These are phyloP conservation scores for Pythium phragmitis DNA, from an alignment of 352 stramenopile species.

Conservation along the genomic window DNA sequence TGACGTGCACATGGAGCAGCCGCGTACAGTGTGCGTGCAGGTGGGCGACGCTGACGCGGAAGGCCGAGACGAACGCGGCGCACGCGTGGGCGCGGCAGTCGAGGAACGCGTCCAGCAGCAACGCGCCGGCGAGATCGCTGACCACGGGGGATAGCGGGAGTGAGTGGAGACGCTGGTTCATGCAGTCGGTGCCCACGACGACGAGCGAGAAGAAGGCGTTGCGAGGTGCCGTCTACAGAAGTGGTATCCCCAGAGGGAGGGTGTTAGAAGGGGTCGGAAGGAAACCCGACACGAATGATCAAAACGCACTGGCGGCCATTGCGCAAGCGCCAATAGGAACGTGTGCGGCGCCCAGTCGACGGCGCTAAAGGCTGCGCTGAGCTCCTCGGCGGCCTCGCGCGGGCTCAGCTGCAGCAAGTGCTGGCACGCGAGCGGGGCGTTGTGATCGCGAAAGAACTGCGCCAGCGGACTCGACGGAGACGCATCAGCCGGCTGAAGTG, in stretches of 20 bases:
- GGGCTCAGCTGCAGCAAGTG: slow-evolving; percentile 2
- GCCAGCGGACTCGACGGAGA: background rate
- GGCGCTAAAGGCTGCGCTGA: slow-evolving; percentile 7
- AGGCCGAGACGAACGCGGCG: slow-evolving; percentile 39
- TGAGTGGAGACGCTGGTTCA: slow-evolving; percentile 17
- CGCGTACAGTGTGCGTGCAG: slow-evolving; percentile 35
- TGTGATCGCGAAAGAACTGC: slow-evolving; percentile 22
- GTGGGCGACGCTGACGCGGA: slow-evolving; percentile 30
- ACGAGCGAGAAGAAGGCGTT: slow-evolving; percentile 23
- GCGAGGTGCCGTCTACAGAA: slow-evolving; percentile 9
- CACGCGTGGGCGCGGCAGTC: slow-evolving; percentile 25
- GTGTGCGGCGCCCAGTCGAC: slow-evolving; percentile 20
- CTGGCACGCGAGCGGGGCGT: slow-evolving; percentile 12
- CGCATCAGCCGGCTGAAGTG: background rate
- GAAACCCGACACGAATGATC: background rate
- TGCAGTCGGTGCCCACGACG: slow-evolving; percentile 23
- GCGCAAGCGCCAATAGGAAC: slow-evolving; percentile 21
- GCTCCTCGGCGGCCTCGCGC: background rate
- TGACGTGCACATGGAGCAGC: slow-evolving; percentile 32
- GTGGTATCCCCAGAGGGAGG: no score
- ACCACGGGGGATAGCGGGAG: slow-evolving; percentile 29
- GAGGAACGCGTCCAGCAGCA: slow-evolving; percentile 38
- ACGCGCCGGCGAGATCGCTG: slow-evolving; percentile 39
- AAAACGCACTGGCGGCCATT: slow-evolving; percentile 21
- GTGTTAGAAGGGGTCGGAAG: background rate